Evolutionary conservation across 768 basidiomycete genomes (phyloP), one percentile per base, ranked within the genome.

Genomic region (Mycena rebaudengoi): DNA sequence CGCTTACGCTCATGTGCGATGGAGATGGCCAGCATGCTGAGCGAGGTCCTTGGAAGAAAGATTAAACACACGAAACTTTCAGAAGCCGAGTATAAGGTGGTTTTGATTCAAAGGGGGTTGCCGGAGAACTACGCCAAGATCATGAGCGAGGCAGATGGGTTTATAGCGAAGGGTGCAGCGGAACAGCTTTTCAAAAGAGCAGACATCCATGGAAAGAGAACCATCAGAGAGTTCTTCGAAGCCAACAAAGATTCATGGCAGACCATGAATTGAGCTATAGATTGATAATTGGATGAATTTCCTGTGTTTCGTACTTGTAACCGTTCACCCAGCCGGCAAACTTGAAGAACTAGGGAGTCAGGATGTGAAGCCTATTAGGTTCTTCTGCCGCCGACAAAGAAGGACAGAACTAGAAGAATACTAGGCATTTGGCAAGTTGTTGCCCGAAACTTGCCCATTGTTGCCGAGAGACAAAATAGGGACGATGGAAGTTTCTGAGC

Each of bases 41-140:
- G 57, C 23, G 49, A 68, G 3, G 59, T 74, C 13, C 56, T 78
- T 13, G 74, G 73, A 16, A 61, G 75, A 25, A 67, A 68, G 50
- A 76, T 79, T 40, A 71, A 57, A 2, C 74, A 77, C 54, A 70
- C 56, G 46, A 60, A 60, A 16, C 33, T 77, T 25, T 37, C 72
- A 4, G 54, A 45, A 16, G 62, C 69, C 25, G 71, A 77, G 20
- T 57, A 45, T 12, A 35, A 57, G 7, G 13, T 60, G 29, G 43
- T 70, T n/a, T 69, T 66, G 35, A 43, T 54, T 23, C 49, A 59
- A 6, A 44, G 67, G 8, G 73, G 73, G 1, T 26, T 70, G 26
- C 53, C 66, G 7, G 45, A 49, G 14, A 61, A 68, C 3, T 60
- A 70, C 28, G 71, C 71, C 11, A 53, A 60, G n/a, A 46, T 30